Base-by-base conservation (phyloP, 2,329 filamentous ascomycete genomes). In the Alternaria rosae region DNA sequence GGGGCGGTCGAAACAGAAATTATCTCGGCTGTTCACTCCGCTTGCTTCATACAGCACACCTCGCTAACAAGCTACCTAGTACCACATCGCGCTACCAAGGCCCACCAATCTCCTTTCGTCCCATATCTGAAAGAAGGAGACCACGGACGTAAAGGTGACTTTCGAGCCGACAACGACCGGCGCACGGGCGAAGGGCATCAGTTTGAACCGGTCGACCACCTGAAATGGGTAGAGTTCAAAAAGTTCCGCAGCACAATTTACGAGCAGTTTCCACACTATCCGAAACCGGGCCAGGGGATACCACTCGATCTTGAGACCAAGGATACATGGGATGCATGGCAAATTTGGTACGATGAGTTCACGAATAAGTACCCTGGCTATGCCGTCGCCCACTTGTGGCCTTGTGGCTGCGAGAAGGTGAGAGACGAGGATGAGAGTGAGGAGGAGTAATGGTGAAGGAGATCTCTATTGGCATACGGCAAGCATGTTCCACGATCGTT, bases 361-460 rank as follows among this genome's bases (percentile, higher is more conserved):
- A 35, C 35, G 17, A 12, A 63, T 3, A 73, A 66, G 54, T 76
- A 73, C 32, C 65, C 62, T 9, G 72, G 74, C 1, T 54, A 61
- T 30, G 10, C 13, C 1, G 32, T 66, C 5, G 52, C 25, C 6
- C 51, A 67, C 30, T 51, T 70, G 13, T 76, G 73, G 73, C 64
- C 67, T 9, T 76, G 74, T 57, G 72, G 74, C 3, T 76, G 74
- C 54, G 59, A 60, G 45, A 62, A 62, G 44, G n/a, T 58, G 1
- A 26, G 41, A 5, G 64, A 55, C 3, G 59, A 54, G 10, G 54
- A 57, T 26, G 66, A 67, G 47, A 59, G 54, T 23, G 59, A 69
- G 13, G 69, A 73, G 48, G 66, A 71, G 47, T 71, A 45, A 11
- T 15, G n/a, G 23, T 41, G 26, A 42, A 44, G 23, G 48, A 26